Base-by-base conservation (phyloP, 768 basidiomycete species). In the Pleurotus platypus region DNA sequence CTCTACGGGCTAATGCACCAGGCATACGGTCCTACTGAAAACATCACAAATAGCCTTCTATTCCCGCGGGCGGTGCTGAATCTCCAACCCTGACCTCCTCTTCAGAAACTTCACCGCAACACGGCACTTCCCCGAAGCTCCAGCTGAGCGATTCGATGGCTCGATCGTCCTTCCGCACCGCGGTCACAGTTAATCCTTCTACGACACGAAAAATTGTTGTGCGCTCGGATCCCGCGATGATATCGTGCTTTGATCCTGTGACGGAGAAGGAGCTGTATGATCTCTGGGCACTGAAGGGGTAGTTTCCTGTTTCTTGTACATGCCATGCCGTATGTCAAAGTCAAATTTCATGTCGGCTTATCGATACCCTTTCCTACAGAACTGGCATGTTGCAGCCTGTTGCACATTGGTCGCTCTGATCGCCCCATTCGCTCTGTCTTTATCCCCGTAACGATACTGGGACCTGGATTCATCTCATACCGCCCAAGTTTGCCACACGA, bases 181-280 rank as follows among this genome's bases (percentile, higher is more conserved):
- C 67, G 16, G 64, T 42, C 13, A 37, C 51, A 15, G 39, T 43
- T 8, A 54, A 54, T 22, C 18, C 27, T 11, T 24, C 51, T 40
- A n/a, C 51, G 22, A 42, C 66, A 49, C 64, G 73, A 68, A 67
- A 77, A 70, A 66, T 78, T 35, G 61, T 72, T 18, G 78, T 90
- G 63, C 84, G 86, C 42, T 73, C 83, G 20, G 89, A 92, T 67
- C 80, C 86, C 4, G 72, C 86, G 5, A 73, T 90, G 42, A 66
- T 84, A 56, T 89, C 88, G 35, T 87, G 82, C 60, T 93, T 93
- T 63, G 89, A 92, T 68, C 79, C 83, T 12, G 51, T 42, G 39
- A 75, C 79, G 20, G 91, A 93, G 70, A 84, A 78, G 71, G 86
- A 90, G 62, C 75, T 93, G 18, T 91, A 92, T 63, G 82, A 85